Base-by-base conservation (phyloP, 1,139 yeast genomes). In the Kodamaea arcana region DNA sequence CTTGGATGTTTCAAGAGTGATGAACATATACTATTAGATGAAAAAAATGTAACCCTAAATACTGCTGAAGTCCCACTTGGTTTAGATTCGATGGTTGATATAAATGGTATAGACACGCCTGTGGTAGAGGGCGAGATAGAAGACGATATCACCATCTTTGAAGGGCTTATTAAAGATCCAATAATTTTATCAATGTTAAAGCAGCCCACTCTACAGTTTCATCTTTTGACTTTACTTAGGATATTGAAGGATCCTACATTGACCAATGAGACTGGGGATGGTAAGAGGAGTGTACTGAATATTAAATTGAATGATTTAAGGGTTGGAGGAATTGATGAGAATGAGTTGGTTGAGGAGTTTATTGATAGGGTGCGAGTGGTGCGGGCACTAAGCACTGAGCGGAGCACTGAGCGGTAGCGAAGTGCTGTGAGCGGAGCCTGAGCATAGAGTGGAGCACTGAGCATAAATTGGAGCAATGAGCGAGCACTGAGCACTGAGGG, bases 261-360 rank as follows among this genome's bases (percentile, higher is more conserved):
- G 2, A 66, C 82, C 2, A 68, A 72, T 10, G 74, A 69, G 37
- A 58, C 51, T 15, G 39, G 47, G 15, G 83, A 75, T 16, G 82
- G 78, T 13, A 58, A 85, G 27, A 47, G 63, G 15, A 78, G 72
- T 22, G 71, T 83, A 8, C 82, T 83, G 5, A 67, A 78, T 39
- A 64, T 77, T 45, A 80, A 81, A 44, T 58, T 83, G 16, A 68
- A 75, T 10, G 78, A 78, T 39, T 62, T 83, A 23, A 58, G 94
- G 20, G 54, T 48, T 6, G 83, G 83, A 2, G 94, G 94, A 0
- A 40, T 63, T 0, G 88, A 83, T 48, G 74, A 72, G 33, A 83
- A 83, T 49, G 76, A 65, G 41, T 57, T 79, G 27, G 75, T 83
- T 5, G 88, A 83, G 50, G 87, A 81, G 47, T 81, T 83, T 56